Percentiles rank a stretch among this genome's conserved stretches.
Evolutionary conservation across 176 grass and related monocot genomes (phyloP).

Genomic region (Echinochloa phyllopogon): DNA sequence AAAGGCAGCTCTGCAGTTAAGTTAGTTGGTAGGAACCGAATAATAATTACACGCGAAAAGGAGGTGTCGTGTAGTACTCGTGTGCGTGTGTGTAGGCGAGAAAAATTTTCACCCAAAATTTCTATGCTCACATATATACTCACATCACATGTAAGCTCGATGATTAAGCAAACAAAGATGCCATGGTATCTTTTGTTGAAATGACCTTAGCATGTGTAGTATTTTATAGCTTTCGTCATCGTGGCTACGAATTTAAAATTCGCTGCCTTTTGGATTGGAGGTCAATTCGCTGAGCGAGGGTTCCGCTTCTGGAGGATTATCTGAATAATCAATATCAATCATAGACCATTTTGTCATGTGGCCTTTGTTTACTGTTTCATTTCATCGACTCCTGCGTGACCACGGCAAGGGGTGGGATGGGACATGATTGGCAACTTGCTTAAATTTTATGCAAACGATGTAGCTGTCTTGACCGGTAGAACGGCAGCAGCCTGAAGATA

Average conservation of each 20-base stretch:
- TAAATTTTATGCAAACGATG: background rate
- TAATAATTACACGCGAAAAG: constrained; percentile 13
- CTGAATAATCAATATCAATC: background rate
- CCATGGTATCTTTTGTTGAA: background rate
- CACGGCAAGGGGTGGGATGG: background rate
- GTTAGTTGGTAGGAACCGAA: constrained; percentile 14
- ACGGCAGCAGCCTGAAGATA: background rate
- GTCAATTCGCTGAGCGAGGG: background rate
- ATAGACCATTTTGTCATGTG: background rate
- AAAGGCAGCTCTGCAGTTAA: constrained; percentile 41
- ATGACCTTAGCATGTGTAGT: background rate
- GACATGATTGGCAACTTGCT: background rate
- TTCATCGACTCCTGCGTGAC: background rate
- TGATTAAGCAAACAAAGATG: background rate
- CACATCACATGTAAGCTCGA: background rate
- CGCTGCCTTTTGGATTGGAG: background rate
- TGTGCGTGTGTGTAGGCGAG: background rate
- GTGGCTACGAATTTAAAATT: background rate
- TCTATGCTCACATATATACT: constrained; percentile 31
- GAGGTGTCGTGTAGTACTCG: background rate
- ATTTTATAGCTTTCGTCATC: background rate
- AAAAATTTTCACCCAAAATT: background rate
- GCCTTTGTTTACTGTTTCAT: background rate
- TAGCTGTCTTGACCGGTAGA: background rate
- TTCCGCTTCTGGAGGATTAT: background rate